A percentile compares a stretch with the other conserved stretches of the same genome.
These are phyloP conservation scores for Russula brevipes DNA, from an alignment of 768 basidiomycete genomes.

Conservation along the genomic window DNA sequence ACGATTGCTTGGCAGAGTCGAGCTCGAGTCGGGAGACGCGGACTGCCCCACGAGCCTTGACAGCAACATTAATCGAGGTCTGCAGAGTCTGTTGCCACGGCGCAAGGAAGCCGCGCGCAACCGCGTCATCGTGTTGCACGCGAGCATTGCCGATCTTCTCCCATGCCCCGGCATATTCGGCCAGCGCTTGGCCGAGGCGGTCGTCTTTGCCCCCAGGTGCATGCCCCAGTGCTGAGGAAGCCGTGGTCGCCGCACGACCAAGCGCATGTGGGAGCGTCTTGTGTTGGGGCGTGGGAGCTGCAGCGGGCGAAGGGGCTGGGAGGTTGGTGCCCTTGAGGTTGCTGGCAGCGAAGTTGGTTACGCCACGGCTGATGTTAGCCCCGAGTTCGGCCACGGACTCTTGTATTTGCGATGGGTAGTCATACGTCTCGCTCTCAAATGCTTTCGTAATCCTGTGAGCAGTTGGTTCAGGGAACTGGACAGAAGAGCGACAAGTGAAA, in stretches of 20 bases:
- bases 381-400: conserved; percentile 73
- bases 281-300: conserved; percentile 59
- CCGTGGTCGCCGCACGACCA: conserved; percentile 68
- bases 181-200: conserved; percentile 71
- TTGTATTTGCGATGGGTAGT: conserved; percentile 86
- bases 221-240: conserved; percentile 43
- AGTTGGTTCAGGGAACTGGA: background rate
- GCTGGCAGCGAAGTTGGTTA: conserved; percentile 80
- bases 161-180: conserved; percentile 75
- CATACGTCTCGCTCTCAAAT: conserved; percentile 82
- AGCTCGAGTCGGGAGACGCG: conserved; percentile 76
- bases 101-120: conserved; percentile 61
- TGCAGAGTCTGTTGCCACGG: conserved; percentile 88
- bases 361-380: conserved; percentile 61
- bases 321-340: conserved; percentile 88
- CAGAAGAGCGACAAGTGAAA: background rate
- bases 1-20: conserved; percentile 87
- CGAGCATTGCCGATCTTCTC: conserved; percentile 79
- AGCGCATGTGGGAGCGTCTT: conserved; percentile 98
- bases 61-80: conserved; percentile 78
- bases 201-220: conserved; percentile 48
- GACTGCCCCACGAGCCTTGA: conserved; percentile 88
- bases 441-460: conserved; percentile 73
- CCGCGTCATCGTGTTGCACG: conserved; percentile 69
- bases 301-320: conserved; percentile 61